phyloP scores from a whole-genome alignment of 192 early-diverging fungal species.

The Gryganskiella cystojenkinii region DNA sequence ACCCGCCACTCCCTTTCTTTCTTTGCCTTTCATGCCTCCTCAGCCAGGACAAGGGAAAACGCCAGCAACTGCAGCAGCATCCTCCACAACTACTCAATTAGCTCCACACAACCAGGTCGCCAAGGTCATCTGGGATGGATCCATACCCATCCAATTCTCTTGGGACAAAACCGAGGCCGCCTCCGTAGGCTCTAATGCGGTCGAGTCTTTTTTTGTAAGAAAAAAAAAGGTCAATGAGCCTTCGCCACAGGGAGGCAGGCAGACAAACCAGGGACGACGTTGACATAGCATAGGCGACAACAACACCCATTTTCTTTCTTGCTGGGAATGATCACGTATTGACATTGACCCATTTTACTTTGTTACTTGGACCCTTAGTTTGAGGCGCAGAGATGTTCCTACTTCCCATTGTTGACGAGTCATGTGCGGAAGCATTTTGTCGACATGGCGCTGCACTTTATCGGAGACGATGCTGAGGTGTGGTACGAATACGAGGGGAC shows the following conservation, averaged over 20 bases:
- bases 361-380: conserved; percentile 36
- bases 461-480: conserved; percentile 63
- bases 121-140: conserved; percentile 60
- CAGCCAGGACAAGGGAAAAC: conserved; percentile 46
- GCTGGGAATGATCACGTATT: neutral
- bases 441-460: conserved; percentile 53
- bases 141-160: conserved; percentile 58
- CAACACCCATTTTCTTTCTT: neutral
- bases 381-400: conserved; percentile 67
- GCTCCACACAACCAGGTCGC: conserved; percentile 57
- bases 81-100: conserved; percentile 13
- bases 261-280: neutral
- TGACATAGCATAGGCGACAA: neutral
- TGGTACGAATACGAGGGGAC: conserved; percentile 80
- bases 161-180: conserved; percentile 49
- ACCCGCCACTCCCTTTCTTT: too few species aligned
- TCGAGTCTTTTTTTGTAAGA: conserved; percentile 51
- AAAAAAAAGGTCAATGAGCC: neutral
- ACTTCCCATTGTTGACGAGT: conserved; percentile 67
- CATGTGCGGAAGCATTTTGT: conserved; percentile 61
- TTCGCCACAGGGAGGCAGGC: too few species aligned
- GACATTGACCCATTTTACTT: neutral
- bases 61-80: conserved; percentile 29
- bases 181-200: conserved; percentile 46
- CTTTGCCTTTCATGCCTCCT: conserved; percentile 31